Evolutionary conservation across 2,329 filamentous ascomycete species (phyloP), one percentile per base, ranked within the genome.

Genomic region (Xylaria sp.): DNA sequence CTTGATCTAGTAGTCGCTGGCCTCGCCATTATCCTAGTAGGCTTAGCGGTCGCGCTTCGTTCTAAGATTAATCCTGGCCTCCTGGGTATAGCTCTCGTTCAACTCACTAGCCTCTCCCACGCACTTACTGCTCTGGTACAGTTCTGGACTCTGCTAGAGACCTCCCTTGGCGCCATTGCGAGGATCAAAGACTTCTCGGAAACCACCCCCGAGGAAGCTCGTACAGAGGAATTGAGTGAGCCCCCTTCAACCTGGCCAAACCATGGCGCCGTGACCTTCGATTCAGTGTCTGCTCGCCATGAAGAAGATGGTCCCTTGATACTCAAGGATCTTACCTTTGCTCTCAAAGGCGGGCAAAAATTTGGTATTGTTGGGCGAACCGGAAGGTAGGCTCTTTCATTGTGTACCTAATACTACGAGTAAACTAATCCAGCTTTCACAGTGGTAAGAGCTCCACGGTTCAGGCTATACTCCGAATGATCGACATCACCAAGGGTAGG

Each of bases 291-390:
- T 9, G 78, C 75, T 9, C 71, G 73, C 1, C 79, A 80, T 53
- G 69, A 53, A 53, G 59, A 63, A 1, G 66, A 72, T 73, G 57
- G 70, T 67, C 40, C 46, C 3, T 48, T 59, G 33, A 61, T 59
- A 31, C 67, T 81, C 0, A 67, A 66, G 6, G 48, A 73, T 9
- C 6, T 80, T 0, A 72, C 54, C 10, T 63, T 81, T 20, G 60
- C 44, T 0, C 64, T 80, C 49, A 23, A 73, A 66, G 73, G 82
- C 0, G 85, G 85, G 33, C 77, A 85, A 72, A 82, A 83, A 73
- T 75, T 84, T n/a, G 80, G 81, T 3, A 80, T 88, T 15, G 84
- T 83, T 53, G 86, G 86, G 1, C 79, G 85, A 4, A 88, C 82
- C 26, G 85, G 83, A 70, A 82, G 68, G 68, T 66, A 61, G 40